A percentile compares a stretch with the other conserved stretches of the same genome.
Conservation (phyloP, 768 basidiomycete species). For the Roridomyces roridus region DNA sequence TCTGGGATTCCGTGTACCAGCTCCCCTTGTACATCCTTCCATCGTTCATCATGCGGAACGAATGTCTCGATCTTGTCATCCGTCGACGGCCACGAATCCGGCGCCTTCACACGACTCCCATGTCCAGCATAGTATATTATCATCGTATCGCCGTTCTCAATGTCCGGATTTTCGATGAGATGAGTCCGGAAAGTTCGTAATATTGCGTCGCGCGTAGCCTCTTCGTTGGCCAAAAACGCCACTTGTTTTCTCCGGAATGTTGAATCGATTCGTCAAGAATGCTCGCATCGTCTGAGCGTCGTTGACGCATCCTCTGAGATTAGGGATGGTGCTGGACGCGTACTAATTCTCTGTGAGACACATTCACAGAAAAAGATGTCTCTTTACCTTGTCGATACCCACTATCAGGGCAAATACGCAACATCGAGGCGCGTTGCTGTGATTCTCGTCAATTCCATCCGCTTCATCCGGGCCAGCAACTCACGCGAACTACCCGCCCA, state of each 20-base stretch:
- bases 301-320: conserved; percentile 19
- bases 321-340: conserved; percentile 6
- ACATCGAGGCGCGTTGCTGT: not conserved
- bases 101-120: conserved; percentile 12
- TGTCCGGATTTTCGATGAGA: conserved; percentile 6
- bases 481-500: not conserved
- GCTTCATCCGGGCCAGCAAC: not conserved
- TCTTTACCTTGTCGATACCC: conserved; percentile 13
- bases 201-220: conserved; percentile 10
- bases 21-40: not conserved
- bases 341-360: conserved; percentile 4
- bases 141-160: conserved; percentile 14
- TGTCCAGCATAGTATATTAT: conserved; percentile 21
- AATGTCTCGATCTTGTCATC: conserved; percentile 16
- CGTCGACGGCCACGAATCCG: conserved; percentile 5
- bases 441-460: not conserved
- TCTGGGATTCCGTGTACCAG: conserved; percentile 21
- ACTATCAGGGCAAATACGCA: conserved; percentile 16
- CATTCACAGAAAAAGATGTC: not conserved
- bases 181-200: conserved; percentile 8
- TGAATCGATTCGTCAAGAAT: conserved; percentile 9
- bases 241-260: conserved; percentile 20
- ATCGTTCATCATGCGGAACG: conserved; percentile 15
- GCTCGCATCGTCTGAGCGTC: conserved; percentile 12
- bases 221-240: conserved; percentile 4